Evolutionary conservation across 2,329 filamentous ascomycete species (phyloP).

Genomic region (Graphilbum ipis-grandicollis): DNA sequence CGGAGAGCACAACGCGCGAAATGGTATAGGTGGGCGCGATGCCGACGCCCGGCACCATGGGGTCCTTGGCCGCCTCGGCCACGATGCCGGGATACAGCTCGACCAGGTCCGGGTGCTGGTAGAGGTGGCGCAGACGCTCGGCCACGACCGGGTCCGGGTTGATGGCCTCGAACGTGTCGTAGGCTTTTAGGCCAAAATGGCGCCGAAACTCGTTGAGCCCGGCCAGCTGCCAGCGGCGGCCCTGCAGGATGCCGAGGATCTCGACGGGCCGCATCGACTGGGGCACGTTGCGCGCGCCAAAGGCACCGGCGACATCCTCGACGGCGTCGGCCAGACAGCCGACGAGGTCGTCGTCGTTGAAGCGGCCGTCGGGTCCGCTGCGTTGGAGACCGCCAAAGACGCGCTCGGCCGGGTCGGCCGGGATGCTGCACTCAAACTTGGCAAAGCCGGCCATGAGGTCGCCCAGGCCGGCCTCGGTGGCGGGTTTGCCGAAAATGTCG

Average conservation of each 20-base stretch:
- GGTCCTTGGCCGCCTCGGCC: conserved; percentile 56
- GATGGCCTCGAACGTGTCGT: conserved; percentile 69
- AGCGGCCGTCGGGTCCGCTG: conserved; percentile 45
- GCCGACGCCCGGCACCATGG: conserved; percentile 58
- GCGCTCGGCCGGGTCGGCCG: conserved; percentile 50
- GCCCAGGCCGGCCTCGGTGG: conserved; percentile 33
- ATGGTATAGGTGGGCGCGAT: conserved; percentile 63
- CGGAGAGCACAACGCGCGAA: conserved; percentile 58
- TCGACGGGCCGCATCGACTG: conserved; percentile 58
- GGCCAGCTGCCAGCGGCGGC: conserved; percentile 59
- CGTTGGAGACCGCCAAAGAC: conserved; percentile 50
- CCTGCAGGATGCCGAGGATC: conserved; percentile 64
- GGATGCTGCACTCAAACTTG: conserved; percentile 42
- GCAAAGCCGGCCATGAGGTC: conserved; percentile 47
- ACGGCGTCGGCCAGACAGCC: conserved; percentile 50
- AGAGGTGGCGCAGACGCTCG: conserved; percentile 46
- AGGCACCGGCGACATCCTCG: conserved; percentile 60
- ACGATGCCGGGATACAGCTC: conserved; percentile 69
- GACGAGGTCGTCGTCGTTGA: conserved; percentile 61
- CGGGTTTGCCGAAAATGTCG: conserved; percentile 42
- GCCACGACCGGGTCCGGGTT: conserved; percentile 60
- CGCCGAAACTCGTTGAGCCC: conserved; percentile 74
- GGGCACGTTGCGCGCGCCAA: conserved; percentile 59
- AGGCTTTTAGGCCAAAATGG: conserved; percentile 60
- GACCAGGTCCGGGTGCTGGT: conserved; percentile 63